Conservation (phyloP, 257 asterid genomes). For the Galeopsis tetrahit region DNA sequence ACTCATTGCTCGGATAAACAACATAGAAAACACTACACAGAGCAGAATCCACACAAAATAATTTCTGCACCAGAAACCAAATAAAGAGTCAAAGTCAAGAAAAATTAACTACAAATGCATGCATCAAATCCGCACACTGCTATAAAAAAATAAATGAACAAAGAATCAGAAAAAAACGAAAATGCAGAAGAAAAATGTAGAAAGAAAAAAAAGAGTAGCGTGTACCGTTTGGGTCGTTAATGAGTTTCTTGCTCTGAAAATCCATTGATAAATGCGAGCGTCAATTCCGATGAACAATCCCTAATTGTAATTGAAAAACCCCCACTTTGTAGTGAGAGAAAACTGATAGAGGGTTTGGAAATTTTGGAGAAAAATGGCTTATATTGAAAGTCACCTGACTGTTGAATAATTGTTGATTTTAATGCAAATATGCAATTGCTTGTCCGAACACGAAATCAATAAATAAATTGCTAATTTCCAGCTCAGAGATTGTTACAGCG, state of each 20-base stretch:
- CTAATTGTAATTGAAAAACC: conserved; percentile 42
- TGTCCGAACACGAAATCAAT: conserved; percentile 40
- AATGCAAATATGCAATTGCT: conserved; percentile 35
- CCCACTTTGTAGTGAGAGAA: conserved; percentile 37
- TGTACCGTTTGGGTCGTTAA: conserved; percentile 86
- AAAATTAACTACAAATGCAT: conserved; percentile 38
- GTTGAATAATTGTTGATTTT: conserved; percentile 54
- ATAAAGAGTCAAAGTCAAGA: conserved; percentile 30
- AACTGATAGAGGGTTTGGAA: conserved; percentile 44
- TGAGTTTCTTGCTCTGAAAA: conserved; percentile 81
- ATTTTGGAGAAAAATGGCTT: conserved; percentile 43
- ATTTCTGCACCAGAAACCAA: conserved; percentile 18
- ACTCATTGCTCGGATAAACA: conserved; percentile 2
- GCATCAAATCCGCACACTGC: conserved; percentile 35
- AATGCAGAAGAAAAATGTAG: conserved; percentile 26
- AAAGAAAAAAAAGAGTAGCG: conserved; percentile 20
- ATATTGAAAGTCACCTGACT: conserved; percentile 51
- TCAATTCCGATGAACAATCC: conserved; percentile 31
- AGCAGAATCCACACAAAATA: conserved; percentile 31
- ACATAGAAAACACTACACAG: conserved; percentile 2
- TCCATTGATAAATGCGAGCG: conserved; percentile 54
- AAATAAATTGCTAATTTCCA: not conserved
- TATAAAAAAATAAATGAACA: not conserved
- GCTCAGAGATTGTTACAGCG: conserved; percentile 10
- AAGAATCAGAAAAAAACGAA: conserved; percentile 27